Evolutionary conservation across 2,329 filamentous ascomycete species (phyloP), one percentile per base, ranked within the genome.

Genomic region (Aspergillus tubingensis): DNA sequence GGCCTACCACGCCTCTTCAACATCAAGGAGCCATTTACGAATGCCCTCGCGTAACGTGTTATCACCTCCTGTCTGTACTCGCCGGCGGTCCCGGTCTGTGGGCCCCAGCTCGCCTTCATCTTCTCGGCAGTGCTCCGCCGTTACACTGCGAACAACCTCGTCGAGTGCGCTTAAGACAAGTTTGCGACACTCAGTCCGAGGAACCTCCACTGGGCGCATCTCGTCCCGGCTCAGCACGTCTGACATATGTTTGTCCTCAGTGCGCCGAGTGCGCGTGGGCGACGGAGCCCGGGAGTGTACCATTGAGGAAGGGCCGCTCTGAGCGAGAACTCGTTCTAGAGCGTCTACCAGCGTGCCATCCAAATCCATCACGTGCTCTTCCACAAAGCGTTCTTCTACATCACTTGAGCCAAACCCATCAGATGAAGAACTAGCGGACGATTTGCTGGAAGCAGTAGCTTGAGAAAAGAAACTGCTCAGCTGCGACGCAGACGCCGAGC

Each of bases 341-440:
- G 83, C 84, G 67, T 86, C 83, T 38, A 85, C 81, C 0, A 86
- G 75, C 2, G 79, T 85, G n/a, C 79, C 78, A 62, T 87, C 85
- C 54, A 85, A 79, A 63, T 85, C 83, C 80, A 85, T 83, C 51
- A 87, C 80, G 2, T 74, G 72, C 62, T 86, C 84, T 62, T 84
- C 81, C 10, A 79, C 70, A 53, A 86, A 84, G 58, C 78, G 72
- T 63, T 85, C 82, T 54, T 83, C 80, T 1, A 81, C 75, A 32
- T 73, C 71, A n/a, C 57, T 65, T 8, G 67, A 55, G 19, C 70
- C 67, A 7, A 65, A 65, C 6, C 65, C 67, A 7, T 70, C 67
- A 17, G 61, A 15, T 6, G 64, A 41, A 13, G 63, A 39, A 17
- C 55, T 61, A 2, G 61, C 59, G 5, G 68, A 67, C 13, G 66